A percentile compares a stretch with the other conserved stretches of the same genome.
phyloP scores from a whole-genome alignment of 768 basidiomycete species.

The Tylopilus sp. region DNA sequence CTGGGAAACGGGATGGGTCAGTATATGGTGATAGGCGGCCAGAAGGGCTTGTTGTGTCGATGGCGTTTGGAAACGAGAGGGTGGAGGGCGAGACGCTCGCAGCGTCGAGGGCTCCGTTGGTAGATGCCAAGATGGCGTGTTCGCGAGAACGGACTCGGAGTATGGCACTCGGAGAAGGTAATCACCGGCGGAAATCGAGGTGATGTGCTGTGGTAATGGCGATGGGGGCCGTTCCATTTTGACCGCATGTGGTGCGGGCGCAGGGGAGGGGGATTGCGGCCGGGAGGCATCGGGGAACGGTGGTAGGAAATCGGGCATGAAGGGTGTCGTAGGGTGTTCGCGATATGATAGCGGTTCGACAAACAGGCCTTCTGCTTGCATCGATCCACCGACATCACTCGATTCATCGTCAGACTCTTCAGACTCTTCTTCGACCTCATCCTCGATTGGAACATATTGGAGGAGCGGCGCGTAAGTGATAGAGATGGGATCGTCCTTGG shows the following conservation, averaged over 20 bases:
- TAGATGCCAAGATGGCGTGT: slow-evolving; percentile 66
- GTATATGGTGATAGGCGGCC: slow-evolving; percentile 71
- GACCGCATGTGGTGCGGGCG: slow-evolving; percentile 32
- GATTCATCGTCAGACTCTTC: slow-evolving; percentile 29
- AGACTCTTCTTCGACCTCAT: slow-evolving; percentile 30
- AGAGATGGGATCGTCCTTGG: slow-evolving; percentile 52
- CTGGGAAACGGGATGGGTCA: slow-evolving; percentile 62
- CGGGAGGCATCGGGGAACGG: slow-evolving; percentile 31
- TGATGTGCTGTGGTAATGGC: slow-evolving; percentile 43
- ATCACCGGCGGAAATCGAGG: slow-evolving; percentile 52
- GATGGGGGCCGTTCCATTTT: slow-evolving; percentile 34
- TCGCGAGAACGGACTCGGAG: slow-evolving; percentile 64
- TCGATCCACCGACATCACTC: slow-evolving; percentile 7
- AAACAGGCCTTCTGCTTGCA: slow-evolving; percentile 10
- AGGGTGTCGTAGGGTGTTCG: slow-evolving; percentile 31
- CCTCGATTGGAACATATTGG: slow-evolving; percentile 13
- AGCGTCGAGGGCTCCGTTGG: slow-evolving; percentile 39
- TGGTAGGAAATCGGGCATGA: slow-evolving; percentile 33
- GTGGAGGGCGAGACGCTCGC: slow-evolving; percentile 16
- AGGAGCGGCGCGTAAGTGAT: slow-evolving; percentile 44
- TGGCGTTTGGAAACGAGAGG: slow-evolving; percentile 42
- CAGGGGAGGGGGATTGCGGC: slow-evolving; percentile 34
- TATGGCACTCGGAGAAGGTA: slow-evolving; percentile 73
- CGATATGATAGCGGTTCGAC: slow-evolving; percentile 28
- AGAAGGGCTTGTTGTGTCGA: slow-evolving; percentile 63